Base-by-base conservation (phyloP, 768 basidiomycete genomes). In the Rubroboletus pulcherrimus region DNA sequence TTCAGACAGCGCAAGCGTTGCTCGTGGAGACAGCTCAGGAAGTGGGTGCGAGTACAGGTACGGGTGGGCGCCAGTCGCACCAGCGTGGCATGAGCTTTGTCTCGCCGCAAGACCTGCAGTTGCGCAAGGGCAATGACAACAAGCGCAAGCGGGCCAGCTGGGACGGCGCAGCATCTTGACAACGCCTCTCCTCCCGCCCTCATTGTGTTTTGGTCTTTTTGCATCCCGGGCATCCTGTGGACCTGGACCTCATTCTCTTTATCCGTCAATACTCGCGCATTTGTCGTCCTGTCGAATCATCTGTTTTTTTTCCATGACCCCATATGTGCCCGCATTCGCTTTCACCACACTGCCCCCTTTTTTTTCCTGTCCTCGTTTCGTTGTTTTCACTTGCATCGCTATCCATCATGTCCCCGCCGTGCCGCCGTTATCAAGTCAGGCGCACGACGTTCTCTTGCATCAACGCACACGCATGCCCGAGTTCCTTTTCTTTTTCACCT, bases 61-160 rank as follows among this genome's bases (percentile, higher is more conserved):
- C 52, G 7, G 48, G 58, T 21, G 44, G 7, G 34, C 67, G 67
- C 14, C 67, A 62, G 33, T 34, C 55, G 33, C 66, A 82, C 54
- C 80, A 81, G 37, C 77, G 81, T 19, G 80, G 77, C 0, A 77
- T 75, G 71, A 81, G 79, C 56, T 81, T 76, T 21, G 78, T 81
- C 42, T 79, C 78, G 15, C 81, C 81, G 31, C 76, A 81, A 55
- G 81, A 82, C 57, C 63, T 82, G 49, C 67, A 81, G 51, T 51
- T 81, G 57, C 75, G 75, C 67, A 77, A 74, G 61, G 73, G 69
- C 9, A 77, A 56, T 53, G 81, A 83, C 51, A 79, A 81, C 60
- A 82, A 83, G 66, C 73, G 81, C 56, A 82, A 82, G 71, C 73
- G 81, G 57, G 78, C 79, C 37, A 83, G 81, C 58, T 82, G 81